A percentile compares a stretch with the other conserved stretches of the same genome.
These are phyloP conservation scores for Melastoma candidum DNA, from an alignment of 441 rosid species.

Conservation along the genomic window DNA sequence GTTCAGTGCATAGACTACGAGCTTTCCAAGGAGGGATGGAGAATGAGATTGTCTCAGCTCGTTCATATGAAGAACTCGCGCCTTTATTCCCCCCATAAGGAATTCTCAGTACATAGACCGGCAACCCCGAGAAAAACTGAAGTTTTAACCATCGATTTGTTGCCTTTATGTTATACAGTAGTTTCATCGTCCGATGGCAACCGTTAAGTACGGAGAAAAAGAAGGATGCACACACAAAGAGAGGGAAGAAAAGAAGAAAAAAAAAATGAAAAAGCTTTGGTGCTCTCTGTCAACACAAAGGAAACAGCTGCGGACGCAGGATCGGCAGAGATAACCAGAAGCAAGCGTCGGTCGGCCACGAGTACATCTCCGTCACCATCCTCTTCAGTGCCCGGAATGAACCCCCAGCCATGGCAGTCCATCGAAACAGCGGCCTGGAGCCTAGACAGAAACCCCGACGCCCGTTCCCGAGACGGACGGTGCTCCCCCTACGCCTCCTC, in stretches of 20 bases:
- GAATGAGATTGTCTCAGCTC: too few species aligned
- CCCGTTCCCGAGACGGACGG: constrained; percentile 55
- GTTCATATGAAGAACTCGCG: too few species aligned
- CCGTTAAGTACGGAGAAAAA: too few species aligned
- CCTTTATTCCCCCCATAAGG: too few species aligned
- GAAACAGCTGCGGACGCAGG: constrained; percentile 65
- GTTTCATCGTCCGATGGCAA: too few species aligned
- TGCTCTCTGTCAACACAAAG: constrained; percentile 40
- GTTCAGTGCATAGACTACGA: too few species aligned
- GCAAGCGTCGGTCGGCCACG: constrained; percentile 30
- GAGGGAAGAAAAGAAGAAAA: neutral
- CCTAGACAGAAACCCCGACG: constrained; percentile 57
- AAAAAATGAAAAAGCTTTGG: neutral
- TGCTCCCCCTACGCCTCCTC: constrained; percentile 38
- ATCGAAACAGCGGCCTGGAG: constrained; percentile 40
- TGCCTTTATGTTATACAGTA: too few species aligned
- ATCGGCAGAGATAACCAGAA: constrained; percentile 41
- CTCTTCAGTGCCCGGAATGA: constrained; percentile 47
- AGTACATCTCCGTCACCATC: constrained; percentile 35
- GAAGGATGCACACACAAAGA: too few species aligned
- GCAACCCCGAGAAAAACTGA: too few species aligned
- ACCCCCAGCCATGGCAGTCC: constrained; percentile 47
- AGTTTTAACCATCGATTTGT: too few species aligned
- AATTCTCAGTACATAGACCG: too few species aligned
- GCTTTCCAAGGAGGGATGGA: too few species aligned